Conservation (phyloP, 352 stramenopile genomes). For the Phytophthora megakarya region DNA sequence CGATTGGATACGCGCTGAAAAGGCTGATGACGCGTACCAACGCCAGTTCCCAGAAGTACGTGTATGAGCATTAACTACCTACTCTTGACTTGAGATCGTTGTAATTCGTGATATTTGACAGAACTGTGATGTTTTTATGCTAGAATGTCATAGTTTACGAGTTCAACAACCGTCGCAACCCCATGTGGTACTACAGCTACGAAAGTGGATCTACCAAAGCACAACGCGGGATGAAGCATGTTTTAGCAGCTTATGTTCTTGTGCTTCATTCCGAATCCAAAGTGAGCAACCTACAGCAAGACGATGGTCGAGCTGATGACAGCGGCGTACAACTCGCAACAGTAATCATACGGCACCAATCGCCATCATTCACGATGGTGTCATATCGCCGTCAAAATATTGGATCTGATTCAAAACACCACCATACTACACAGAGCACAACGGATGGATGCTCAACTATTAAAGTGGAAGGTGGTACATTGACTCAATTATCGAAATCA, state of each 20-base stretch:
- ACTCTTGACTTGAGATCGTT: no score
- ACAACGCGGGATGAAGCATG: conserved; percentile 44
- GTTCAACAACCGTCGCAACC: conserved; percentile 42
- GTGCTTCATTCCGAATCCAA: conserved; percentile 3
- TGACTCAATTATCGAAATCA: background rate
- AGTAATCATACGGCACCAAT: conserved; percentile 35
- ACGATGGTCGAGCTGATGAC: background rate
- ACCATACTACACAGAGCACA: background rate
- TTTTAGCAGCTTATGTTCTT: conserved; percentile 39
- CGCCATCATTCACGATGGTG: conserved; percentile 33
- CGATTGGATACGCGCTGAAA: conserved; percentile 38
- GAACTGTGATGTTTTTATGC: background rate
- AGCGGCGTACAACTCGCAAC: background rate
- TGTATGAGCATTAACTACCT: no score
- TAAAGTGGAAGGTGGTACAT: background rate
- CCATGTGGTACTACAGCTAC: conserved; percentile 46
- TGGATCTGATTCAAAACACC: background rate
- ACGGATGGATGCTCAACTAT: background rate
- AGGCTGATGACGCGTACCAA: conserved; percentile 31
- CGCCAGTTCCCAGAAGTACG: conserved; percentile 25
- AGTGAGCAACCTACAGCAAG: background rate
- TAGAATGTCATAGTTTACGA: conserved; percentile 42
- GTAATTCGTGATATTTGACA: background rate
- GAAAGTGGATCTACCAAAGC: conserved; percentile 47
- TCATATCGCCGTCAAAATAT: conserved; percentile 36